Conservation (phyloP, 2,329 filamentous ascomycete species). For the Monosporascus sp. region DNA sequence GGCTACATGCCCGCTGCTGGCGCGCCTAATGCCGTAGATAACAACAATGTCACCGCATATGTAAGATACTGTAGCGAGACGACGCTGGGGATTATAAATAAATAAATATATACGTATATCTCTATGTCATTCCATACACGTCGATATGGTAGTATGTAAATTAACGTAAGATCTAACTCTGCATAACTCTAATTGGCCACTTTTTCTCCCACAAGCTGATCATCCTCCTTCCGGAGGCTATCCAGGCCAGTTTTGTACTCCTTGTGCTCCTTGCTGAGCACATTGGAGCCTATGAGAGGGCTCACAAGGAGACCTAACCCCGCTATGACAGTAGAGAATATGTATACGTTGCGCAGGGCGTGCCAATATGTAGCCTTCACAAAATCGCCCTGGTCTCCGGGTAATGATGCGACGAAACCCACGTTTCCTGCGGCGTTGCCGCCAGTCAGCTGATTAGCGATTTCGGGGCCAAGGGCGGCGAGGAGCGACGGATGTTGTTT, state of each 20-base stretch:
- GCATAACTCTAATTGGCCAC: no score
- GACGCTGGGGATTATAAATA: no score
- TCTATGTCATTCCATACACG: no score
- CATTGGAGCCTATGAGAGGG: slow-evolving; percentile 41
- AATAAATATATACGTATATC: no score
- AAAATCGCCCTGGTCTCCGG: slow-evolving; percentile 30
- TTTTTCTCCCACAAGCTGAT: neutral
- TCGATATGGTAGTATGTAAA: no score
- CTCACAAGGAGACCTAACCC: slow-evolving; percentile 42
- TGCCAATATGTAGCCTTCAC: slow-evolving; percentile 39
- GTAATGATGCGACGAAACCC: slow-evolving; percentile 40
- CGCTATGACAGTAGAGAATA: slow-evolving; percentile 47
- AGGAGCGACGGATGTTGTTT: slow-evolving; percentile 44
- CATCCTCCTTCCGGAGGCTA: slow-evolving; percentile 25
- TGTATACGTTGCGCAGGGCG: slow-evolving; percentile 51
- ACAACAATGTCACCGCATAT: no score
- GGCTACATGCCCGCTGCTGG: slow-evolving; percentile 21
- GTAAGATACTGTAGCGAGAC: no score
- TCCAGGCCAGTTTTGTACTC: slow-evolving; percentile 55
- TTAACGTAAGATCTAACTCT: no score
- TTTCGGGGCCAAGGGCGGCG: slow-evolving; percentile 41
- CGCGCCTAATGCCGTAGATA: neutral
- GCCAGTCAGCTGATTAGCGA: slow-evolving; percentile 42
- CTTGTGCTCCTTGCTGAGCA: slow-evolving; percentile 48
- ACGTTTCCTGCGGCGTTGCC: slow-evolving; percentile 46